Conservation (phyloP, 1,284 basidiomycete species). For the Xerocomus minutiporus region DNA sequence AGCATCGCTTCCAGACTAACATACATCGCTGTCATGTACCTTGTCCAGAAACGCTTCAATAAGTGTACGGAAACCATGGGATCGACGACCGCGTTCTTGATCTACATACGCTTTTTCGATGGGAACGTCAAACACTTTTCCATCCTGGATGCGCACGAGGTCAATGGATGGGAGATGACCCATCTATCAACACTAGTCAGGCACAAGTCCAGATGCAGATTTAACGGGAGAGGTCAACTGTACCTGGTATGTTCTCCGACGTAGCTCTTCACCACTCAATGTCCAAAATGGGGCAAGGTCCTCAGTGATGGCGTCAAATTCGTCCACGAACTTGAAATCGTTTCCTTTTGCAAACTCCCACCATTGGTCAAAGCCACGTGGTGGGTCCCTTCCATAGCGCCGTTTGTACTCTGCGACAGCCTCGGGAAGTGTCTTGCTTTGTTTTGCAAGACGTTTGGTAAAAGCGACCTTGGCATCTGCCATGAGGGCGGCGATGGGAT, state of each 20-base stretch:
- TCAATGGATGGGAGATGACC: constrained; percentile 81
- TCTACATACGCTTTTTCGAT: constrained; percentile 58
- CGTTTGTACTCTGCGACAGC: constrained; percentile 77
- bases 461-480: constrained; percentile 68
- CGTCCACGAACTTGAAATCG: constrained; percentile 80
- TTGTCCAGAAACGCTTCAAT: constrained; percentile 65
- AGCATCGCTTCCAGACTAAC: constrained; percentile 3
- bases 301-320: constrained; percentile 78
- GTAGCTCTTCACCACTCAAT: constrained; percentile 67
- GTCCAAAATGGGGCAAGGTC: constrained; percentile 82
- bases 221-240: constrained; percentile 11
- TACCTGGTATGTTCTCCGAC: constrained; percentile 68
- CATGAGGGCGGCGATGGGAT: constrained; percentile 84
- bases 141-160: constrained; percentile 69
- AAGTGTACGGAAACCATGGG: constrained; percentile 72
- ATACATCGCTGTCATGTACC: constrained; percentile 37
- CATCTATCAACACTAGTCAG: constrained; percentile 43
- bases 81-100: constrained; percentile 70
- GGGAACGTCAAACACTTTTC: constrained; percentile 59
- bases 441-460: constrained; percentile 59
- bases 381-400: constrained; percentile 76
- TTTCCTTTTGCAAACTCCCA: constrained; percentile 75
- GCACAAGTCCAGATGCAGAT: neutral
- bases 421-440: constrained; percentile 70
- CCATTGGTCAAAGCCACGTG: constrained; percentile 87